Conservation (phyloP, 306 rosid species). For the Oemleria cerasiformis region DNA sequence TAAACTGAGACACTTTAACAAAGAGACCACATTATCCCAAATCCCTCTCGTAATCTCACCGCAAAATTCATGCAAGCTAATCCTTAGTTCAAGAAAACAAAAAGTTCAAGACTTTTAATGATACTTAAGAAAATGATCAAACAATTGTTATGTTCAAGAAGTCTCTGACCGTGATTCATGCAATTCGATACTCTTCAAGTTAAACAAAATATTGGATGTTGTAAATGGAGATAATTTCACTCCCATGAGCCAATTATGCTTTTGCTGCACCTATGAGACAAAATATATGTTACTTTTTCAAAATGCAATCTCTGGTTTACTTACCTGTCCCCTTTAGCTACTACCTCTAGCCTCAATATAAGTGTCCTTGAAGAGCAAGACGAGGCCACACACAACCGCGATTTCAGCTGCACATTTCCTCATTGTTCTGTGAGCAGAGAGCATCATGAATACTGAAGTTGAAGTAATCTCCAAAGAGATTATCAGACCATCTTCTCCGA, state of each 20-base stretch:
- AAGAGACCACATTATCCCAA: background rate
- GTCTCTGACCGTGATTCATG: background rate
- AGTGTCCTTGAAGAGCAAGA: constrained; percentile 2
- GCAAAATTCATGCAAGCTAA: background rate
- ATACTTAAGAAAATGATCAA: background rate
- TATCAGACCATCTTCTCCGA: constrained; percentile 35
- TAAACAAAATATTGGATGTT: background rate
- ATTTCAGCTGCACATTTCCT: background rate
- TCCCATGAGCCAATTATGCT: background rate
- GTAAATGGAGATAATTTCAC: background rate
- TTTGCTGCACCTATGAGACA: background rate
- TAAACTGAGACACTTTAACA: background rate
- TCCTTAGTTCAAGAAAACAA: background rate
- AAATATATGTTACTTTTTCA: background rate
- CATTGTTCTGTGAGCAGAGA: background rate
- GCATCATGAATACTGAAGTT: constrained; percentile 20
- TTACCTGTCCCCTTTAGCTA: background rate
- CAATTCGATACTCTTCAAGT: too few species aligned
- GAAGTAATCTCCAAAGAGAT: constrained; percentile 17
- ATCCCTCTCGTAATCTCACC: background rate
- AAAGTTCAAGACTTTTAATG: background rate
- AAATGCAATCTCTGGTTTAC: too few species aligned
- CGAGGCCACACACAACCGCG: background rate
- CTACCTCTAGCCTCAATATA: background rate
- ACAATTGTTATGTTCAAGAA: background rate